Evolutionary conservation across 768 basidiomycete species (phyloP).

Genomic region (Tricholoma saponaceum): DNA sequence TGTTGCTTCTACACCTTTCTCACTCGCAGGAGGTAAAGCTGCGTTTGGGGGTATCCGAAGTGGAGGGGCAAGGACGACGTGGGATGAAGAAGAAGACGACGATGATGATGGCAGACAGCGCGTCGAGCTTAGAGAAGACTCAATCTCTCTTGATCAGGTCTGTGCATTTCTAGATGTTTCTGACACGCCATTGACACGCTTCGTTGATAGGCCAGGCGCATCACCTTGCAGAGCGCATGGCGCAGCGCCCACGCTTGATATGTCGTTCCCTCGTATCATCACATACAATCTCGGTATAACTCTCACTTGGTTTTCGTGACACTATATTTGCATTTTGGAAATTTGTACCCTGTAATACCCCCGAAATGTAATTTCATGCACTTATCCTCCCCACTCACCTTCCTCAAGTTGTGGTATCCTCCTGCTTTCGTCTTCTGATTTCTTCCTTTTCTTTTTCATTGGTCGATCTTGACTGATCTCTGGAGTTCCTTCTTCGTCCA

Average conservation of each 20-base stretch:
- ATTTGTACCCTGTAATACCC: conserved; percentile 6
- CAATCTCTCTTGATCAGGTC: conserved; percentile 93
- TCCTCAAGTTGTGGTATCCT: background rate
- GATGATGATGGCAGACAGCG: conserved; percentile 64
- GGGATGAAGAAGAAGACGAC: conserved; percentile 71
- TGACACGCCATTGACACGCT: conserved; percentile 6
- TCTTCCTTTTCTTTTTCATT: conserved; percentile 10
- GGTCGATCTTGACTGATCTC: background rate
- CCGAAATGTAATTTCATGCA: conserved; percentile 1
- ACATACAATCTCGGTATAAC: conserved; percentile 2
- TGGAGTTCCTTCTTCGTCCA: background rate
- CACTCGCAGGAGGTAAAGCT: conserved; percentile 73
- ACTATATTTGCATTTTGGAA: conserved; percentile 11
- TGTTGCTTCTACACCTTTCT: conserved; percentile 77
- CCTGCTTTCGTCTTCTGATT: conserved; percentile 4
- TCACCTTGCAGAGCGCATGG: conserved; percentile 90
- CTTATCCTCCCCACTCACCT: background rate
- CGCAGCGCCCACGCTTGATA: conserved; percentile 56
- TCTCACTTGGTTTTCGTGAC: conserved; percentile 6
- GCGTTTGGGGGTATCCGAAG: conserved; percentile 78
- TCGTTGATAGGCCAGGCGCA: conserved; percentile 62
- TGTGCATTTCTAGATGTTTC: conserved; percentile 13
- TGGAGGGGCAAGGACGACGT: conserved; percentile 27
- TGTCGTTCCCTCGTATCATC: conserved; percentile 11
- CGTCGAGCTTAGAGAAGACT: conserved; percentile 75